Evolutionary conservation across 257 asterid genomes (phyloP).

Genomic region (Ilex asprella): DNA sequence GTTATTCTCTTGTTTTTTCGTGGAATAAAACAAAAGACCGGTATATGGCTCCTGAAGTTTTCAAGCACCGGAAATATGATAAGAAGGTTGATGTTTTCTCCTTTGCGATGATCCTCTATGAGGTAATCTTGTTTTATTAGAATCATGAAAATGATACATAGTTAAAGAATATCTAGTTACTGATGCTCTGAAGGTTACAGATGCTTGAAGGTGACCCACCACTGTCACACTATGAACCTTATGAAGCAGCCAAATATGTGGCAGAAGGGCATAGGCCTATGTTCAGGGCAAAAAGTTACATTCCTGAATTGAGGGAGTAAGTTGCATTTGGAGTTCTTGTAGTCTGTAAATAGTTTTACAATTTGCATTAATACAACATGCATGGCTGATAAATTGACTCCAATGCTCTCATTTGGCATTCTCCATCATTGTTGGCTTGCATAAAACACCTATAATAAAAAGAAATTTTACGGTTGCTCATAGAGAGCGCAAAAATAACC

Average conservation of each 20-base stretch:
- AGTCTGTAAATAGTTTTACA: too few relatives aligned
- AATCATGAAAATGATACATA: background rate
- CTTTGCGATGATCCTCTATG: constrained; percentile 90
- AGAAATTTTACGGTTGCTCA: too few relatives aligned
- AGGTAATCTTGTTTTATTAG: constrained; percentile 44
- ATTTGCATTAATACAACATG: too few relatives aligned
- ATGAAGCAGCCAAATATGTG: constrained; percentile 83
- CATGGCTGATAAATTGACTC: too few relatives aligned
- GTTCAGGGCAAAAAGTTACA: constrained; percentile 57
- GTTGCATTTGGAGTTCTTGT: constrained; percentile 15
- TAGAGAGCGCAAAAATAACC: too few relatives aligned
- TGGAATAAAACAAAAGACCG: constrained; percentile 45
- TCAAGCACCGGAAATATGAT: constrained; percentile 93
- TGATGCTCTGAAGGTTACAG: constrained; percentile 38
- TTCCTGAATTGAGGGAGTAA: constrained; percentile 80
- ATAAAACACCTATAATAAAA: too few relatives aligned
- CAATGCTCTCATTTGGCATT: too few relatives aligned
- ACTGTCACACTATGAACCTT: constrained; percentile 68
- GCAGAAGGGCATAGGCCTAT: constrained; percentile 91
- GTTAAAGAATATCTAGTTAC: constrained; percentile 2
- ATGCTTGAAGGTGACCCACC: constrained; percentile 99
- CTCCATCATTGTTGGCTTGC: too few relatives aligned
- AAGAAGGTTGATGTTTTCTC: constrained; percentile 97
- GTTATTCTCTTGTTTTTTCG: constrained; percentile 7
- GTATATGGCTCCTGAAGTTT: constrained; percentile 99